Evolutionary conservation across 352 stramenopile genomes (phyloP).

Genomic region (Globisporangium spiculum): DNA sequence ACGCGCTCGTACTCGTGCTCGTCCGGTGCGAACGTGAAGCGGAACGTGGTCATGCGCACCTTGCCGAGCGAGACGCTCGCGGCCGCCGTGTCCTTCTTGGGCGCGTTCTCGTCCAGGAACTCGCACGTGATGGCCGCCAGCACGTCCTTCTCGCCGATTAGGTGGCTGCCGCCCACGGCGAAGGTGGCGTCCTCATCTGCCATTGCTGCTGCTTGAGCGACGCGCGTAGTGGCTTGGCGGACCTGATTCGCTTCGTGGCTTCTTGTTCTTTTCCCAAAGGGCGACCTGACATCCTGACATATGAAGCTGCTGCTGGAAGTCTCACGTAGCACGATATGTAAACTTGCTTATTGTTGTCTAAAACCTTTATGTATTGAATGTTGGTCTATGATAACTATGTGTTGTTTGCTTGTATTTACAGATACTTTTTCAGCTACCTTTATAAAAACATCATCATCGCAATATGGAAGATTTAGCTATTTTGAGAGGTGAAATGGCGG

Average conservation of each 20-base stretch:
- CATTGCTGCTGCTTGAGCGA: slow-evolving; percentile 18
- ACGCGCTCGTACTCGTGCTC: slow-evolving; percentile 54
- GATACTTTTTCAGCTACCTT: neutral
- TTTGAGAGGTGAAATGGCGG: neutral
- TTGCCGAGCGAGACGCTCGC: slow-evolving; percentile 60
- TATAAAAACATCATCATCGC: neutral
- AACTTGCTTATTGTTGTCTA: neutral
- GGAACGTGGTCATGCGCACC: slow-evolving; percentile 84
- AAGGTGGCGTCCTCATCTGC: slow-evolving; percentile 21
- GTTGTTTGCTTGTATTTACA: too few relatives aligned
- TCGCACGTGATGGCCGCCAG: slow-evolving; percentile 72
- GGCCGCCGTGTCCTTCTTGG: slow-evolving; percentile 57
- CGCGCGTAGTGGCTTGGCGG: too few relatives aligned
- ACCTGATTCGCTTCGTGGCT: too few relatives aligned
- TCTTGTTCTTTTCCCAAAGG: neutral
- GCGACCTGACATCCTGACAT: neutral
- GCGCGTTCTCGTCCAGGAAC: slow-evolving; percentile 59
- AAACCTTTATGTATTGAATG: neutral
- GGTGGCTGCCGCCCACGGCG: slow-evolving; percentile 27
- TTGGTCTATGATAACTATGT: neutral
- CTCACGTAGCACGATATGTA: neutral
- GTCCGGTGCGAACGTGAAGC: slow-evolving; percentile 79
- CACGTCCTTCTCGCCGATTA: slow-evolving; percentile 76
- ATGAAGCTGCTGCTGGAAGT: neutral
- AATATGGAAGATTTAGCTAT: neutral